These are phyloP conservation scores for Diversispora eburnea DNA, from an alignment of 192 early-diverging fungal species.

Conservation along the genomic window DNA sequence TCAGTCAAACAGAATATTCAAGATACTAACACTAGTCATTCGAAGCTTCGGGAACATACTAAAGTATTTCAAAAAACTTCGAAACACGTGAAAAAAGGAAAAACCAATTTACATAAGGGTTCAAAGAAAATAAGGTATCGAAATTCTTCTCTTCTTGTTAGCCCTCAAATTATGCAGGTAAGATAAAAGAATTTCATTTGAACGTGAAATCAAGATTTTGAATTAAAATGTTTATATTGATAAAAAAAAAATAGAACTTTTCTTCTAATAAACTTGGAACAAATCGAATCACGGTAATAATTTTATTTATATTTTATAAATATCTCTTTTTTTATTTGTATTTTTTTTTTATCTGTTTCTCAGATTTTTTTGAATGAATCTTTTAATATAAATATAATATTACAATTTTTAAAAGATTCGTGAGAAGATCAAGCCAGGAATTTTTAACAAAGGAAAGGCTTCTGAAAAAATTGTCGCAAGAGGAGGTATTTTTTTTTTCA, in stretches of 20 bases:
- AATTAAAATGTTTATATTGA: not conserved
- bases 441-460: slow-evolving; percentile 20
- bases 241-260: not conserved
- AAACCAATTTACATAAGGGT: not conserved
- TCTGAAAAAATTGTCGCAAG: slow-evolving; percentile 13
- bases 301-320: not conserved
- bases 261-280: slow-evolving; percentile 11
- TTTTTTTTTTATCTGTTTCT: not conserved
- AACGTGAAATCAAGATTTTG: not conserved
- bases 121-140: not conserved
- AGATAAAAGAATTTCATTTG: not conserved
- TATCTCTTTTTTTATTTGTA: not conserved
- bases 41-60: not conserved
- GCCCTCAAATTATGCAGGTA: slow-evolving; percentile 14
- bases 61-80: not conserved
- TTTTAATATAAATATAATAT: not conserved
- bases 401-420: not conserved
- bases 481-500: not conserved
- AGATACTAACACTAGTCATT: no score
- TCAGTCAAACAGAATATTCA: no score
- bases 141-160: not conserved
- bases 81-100: not conserved
- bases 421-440: not conserved
- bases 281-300: slow-evolving; percentile 3
- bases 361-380: not conserved